Evolutionary conservation across 2,329 filamentous ascomycete species (phyloP).

Genomic region (Clarireedia sp.): DNA sequence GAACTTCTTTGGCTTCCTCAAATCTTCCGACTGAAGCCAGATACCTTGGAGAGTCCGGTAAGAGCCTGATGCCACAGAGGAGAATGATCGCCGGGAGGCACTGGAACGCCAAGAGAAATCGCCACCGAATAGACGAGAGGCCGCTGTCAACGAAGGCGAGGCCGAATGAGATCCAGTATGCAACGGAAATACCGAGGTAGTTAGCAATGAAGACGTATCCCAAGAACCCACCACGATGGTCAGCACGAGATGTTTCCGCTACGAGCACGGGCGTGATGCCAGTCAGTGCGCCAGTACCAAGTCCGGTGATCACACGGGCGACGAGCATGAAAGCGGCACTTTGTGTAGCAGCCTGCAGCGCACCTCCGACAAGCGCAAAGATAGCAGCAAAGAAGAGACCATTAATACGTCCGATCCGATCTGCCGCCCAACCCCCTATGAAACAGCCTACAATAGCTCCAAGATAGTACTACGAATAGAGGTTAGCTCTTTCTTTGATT

Average conservation of each 20-base stretch:
- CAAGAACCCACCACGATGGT: constrained; percentile 25
- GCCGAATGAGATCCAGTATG: constrained; percentile 29
- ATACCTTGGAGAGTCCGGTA: constrained; percentile 38
- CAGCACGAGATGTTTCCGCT: constrained; percentile 24
- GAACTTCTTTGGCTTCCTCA: constrained; percentile 12
- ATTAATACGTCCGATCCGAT: constrained; percentile 44
- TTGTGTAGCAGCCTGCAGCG: constrained; percentile 18
- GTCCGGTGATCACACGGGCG: constrained; percentile 27
- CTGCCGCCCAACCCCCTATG: constrained; percentile 40
- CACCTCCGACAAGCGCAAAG: constrained; percentile 25
- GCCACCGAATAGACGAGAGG: constrained; percentile 21
- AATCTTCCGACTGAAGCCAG: constrained; percentile 11
- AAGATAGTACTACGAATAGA: constrained; percentile 25
- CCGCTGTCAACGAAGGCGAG: constrained; percentile 32
- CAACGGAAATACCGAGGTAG: constrained; percentile 26
- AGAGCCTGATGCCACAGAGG: constrained; percentile 32
- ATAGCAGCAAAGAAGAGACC: constrained; percentile 39
- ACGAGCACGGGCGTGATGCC: constrained; percentile 25
- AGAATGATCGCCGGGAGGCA: constrained; percentile 36
- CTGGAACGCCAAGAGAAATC: constrained; percentile 29
- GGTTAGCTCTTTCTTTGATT: neutral
- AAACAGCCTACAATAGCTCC: constrained; percentile 26
- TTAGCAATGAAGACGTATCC: constrained; percentile 27
- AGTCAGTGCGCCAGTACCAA: constrained; percentile 30
- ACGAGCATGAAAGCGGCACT: constrained; percentile 28